A percentile compares a stretch with the other conserved stretches of the same genome.
Evolutionary conservation across 345 rosid species (phyloP).

Genomic region (Eucalyptus sideroxylon): DNA sequence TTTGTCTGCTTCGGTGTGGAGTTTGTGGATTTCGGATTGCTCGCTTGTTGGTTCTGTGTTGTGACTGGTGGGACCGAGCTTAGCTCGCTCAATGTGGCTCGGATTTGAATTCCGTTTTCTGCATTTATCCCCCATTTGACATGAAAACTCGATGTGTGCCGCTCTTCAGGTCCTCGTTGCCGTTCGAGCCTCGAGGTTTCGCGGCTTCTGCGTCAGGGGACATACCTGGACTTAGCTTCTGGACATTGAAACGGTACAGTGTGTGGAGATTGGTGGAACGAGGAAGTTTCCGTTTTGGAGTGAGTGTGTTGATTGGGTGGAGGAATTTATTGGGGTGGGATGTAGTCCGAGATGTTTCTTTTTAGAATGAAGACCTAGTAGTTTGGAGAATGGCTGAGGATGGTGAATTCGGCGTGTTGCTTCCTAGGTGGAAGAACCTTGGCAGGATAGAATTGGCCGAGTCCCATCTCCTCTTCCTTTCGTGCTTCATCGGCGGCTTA

Average conservation of each 20-base stretch:
- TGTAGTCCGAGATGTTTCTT: background rate
- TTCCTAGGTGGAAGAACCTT: constrained; percentile 1
- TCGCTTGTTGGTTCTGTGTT: background rate
- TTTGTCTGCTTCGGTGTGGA: background rate
- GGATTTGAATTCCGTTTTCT: background rate
- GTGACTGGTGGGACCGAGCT: background rate
- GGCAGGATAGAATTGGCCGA: constrained; percentile 44
- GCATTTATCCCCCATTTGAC: background rate
- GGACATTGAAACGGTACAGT: background rate
- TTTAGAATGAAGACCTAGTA: background rate
- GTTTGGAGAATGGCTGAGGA: constrained; percentile 54
- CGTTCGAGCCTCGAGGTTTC: background rate
- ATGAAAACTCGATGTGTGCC: background rate
- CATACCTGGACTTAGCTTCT: background rate
- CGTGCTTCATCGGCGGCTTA: constrained; percentile 60
- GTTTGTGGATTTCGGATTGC: background rate
- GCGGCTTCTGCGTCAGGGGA: background rate
- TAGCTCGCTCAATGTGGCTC: background rate
- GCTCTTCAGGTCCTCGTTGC: background rate
- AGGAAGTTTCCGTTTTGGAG: background rate
- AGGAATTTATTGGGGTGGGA: background rate
- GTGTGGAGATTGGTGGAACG: background rate
- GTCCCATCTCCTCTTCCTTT: constrained; percentile 46
- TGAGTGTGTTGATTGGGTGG: background rate
- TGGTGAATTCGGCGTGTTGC: constrained; percentile 32